Conservation (phyloP, 78 protist genomes). For the Cavenderia fasciculata region DNA sequence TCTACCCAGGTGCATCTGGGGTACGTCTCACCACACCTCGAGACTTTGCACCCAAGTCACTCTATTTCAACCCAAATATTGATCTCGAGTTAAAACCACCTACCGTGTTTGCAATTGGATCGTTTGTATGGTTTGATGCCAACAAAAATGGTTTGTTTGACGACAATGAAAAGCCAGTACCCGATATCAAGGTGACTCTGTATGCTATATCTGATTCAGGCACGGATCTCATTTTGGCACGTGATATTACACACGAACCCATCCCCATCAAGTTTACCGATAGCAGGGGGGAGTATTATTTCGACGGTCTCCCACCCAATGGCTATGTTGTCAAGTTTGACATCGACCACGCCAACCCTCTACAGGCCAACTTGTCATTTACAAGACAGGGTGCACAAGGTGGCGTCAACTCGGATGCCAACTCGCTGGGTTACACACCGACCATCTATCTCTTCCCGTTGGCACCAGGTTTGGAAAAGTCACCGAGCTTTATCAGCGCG, state of each 20-base stretch:
- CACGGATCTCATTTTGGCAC: no score
- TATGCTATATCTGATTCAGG: no score
- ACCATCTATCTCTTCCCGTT: neutral
- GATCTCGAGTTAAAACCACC: constrained; percentile 25
- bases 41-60: constrained; percentile 11
- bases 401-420: neutral
- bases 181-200: neutral
- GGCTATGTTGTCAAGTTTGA: neutral
- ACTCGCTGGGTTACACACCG: neutral
- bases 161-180: neutral
- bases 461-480: neutral
- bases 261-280: neutral
- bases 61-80: constrained; percentile 18
- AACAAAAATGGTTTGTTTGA: constrained; percentile 19
- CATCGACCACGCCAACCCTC: neutral
- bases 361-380: neutral
- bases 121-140: constrained; percentile 20
- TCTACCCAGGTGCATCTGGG: neutral
- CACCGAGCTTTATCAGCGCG: neutral
- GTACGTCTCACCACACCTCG: neutral
- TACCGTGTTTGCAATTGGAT: constrained; percentile 4
- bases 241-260: no score
- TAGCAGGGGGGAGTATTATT: constrained; percentile 9
- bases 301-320: constrained; percentile 15
- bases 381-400: neutral